Evolutionary conservation across 108 stramenopile genomes (phyloP).

Genomic region (Licmophora abbreviata): DNA sequence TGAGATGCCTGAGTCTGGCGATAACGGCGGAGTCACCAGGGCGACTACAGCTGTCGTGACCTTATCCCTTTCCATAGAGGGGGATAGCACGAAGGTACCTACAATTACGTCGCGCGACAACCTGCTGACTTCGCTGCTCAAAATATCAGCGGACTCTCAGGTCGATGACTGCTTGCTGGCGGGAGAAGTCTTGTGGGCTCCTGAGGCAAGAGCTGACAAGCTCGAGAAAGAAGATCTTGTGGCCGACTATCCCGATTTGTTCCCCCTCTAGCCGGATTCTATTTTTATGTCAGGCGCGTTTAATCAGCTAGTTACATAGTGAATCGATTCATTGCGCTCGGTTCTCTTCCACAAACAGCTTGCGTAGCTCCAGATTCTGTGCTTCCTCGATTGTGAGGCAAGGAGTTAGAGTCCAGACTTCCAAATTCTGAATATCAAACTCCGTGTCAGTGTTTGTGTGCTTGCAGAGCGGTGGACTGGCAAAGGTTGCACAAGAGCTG

Average conservation of each 20-base stretch:
- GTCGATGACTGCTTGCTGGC: slow-evolving; percentile 58
- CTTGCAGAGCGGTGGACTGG: slow-evolving; percentile 32
- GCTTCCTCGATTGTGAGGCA: slow-evolving; percentile 50
- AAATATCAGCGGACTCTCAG: slow-evolving; percentile 65
- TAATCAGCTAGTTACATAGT: not conserved
- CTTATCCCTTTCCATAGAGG: slow-evolving; percentile 58
- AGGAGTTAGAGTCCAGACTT: slow-evolving; percentile 75
- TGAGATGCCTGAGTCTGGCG: slow-evolving; percentile 4
- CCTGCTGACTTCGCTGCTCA: slow-evolving; percentile 41
- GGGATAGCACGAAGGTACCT: slow-evolving; percentile 65
- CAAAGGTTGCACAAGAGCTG: slow-evolving; percentile 71
- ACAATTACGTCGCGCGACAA: no score
- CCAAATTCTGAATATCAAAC: slow-evolving; percentile 66
- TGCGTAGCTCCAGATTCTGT: slow-evolving; percentile 50
- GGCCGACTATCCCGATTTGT: slow-evolving; percentile 30
- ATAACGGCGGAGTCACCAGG: slow-evolving; percentile 3
- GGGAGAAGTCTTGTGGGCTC: slow-evolving; percentile 80
- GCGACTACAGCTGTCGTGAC: slow-evolving; percentile 78
- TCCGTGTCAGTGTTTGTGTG: slow-evolving; percentile 11
- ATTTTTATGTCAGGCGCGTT: not conserved
- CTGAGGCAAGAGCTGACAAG: slow-evolving; percentile 61
- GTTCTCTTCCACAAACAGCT: slow-evolving; percentile 31
- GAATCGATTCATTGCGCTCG: not conserved
- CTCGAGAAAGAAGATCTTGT: slow-evolving; percentile 28
- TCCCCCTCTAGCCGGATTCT: not conserved